Evolutionary conservation across 1,284 basidiomycete genomes (phyloP), one percentile per base, ranked within the genome.

Genomic region (Boletus semigastroideus): DNA sequence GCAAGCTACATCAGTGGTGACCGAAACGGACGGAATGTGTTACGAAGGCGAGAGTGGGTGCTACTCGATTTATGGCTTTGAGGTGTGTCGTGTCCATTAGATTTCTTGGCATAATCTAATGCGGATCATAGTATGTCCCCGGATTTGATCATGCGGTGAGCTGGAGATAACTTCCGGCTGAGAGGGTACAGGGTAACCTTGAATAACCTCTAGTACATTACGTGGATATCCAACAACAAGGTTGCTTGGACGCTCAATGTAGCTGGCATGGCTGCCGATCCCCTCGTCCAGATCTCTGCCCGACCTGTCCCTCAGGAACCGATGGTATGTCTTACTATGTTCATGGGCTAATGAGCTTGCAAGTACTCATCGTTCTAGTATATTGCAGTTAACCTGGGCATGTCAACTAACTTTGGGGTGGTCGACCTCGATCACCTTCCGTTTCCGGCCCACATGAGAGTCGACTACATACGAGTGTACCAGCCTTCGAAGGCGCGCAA

Each of bases 391-490:
- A 80, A 82, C 62, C 63, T 85, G 49, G 83, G 80, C 57, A 75
- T 85, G 60, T 82, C 80, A 16, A 71, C 71, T 17, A 79, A 80
- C 57, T 82, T 85, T 57, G 78, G 78, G 39, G 48, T 65, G 13
- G 80, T 88, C 36, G 79, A 87, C 58, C 74, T 83, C 37, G 66
- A 61, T 2, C 66, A 84, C 53, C 70, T 89, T 30, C 70, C 70
- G 10, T 87, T 84, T 66, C 87, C 88, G 4, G 77, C 74, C 2
- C 74, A 79, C 55, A 77, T 89, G 78, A 74, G 73, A 30, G 69
- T 91, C 37, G 88, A 91, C 63, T 91, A 86, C 60, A 78, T 90
- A 42, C 74, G 87, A 16, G 81, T 90, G 1, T 89, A 87, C 62
- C 85, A 85, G 57, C 75, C 78, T 30, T 67, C 72, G 27, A 67